Conservation (phyloP, 192 early-diverging fungal species). For the Backusella tarrabulga region DNA sequence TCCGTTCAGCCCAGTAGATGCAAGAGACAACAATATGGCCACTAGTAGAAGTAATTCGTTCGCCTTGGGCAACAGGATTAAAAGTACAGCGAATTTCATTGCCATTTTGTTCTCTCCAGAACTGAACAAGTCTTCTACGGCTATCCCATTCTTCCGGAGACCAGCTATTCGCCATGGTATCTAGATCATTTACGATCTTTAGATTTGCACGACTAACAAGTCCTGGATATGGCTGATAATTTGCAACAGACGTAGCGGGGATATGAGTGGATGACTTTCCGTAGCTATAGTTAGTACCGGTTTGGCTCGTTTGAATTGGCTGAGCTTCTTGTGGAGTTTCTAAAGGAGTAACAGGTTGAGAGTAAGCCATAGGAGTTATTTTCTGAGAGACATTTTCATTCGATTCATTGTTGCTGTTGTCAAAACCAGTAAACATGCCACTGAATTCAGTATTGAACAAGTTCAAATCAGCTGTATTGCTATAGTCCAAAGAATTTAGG, state of each 20-base stretch:
- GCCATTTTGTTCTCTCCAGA: conserved; percentile 65
- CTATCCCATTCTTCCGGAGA: conserved; percentile 58
- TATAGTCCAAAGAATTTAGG: background rate
- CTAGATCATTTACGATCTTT: conserved; percentile 64
- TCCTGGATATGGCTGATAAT: conserved; percentile 56
- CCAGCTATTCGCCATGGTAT: conserved; percentile 67
- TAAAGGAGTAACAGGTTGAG: background rate
- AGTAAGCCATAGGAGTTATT: background rate
- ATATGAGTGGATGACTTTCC: background rate
- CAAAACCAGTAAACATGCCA: background rate
- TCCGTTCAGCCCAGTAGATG: conserved; percentile 72
- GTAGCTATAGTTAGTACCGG: background rate
- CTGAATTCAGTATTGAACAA: background rate
- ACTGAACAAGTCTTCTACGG: conserved; percentile 70
- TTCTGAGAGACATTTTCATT: background rate
- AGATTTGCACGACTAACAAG: conserved; percentile 67
- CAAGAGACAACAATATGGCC: conserved; percentile 65
- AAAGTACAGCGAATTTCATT: conserved; percentile 68
- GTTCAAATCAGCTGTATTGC: background rate
- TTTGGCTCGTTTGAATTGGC: background rate
- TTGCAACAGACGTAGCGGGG: conserved; percentile 25
- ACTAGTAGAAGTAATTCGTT: conserved; percentile 23
- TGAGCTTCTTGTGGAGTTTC: background rate
- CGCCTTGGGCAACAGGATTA: conserved; percentile 57
- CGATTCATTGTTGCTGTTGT: background rate